Base-by-base conservation (phyloP, 2,329 filamentous ascomycete genomes). In the Conoideocrella luteorostrata region DNA sequence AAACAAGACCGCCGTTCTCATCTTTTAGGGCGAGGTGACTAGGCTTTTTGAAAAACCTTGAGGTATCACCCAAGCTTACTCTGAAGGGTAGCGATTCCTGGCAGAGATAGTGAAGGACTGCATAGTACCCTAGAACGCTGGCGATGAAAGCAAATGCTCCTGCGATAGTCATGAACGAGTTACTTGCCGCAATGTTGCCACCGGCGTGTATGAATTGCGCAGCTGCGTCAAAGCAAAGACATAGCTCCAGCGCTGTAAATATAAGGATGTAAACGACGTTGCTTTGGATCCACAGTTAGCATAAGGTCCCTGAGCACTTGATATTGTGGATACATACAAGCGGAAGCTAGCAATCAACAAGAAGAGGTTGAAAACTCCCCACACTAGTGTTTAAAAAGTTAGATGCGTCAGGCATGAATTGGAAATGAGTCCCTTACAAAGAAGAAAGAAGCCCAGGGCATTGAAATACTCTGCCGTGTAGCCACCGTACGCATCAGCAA, bases 111-210 rank as follows among this genome's bases (percentile, higher is more conserved):
- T 55, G 52, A 3, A 50, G 50, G 7, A 47, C 45, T 17, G 41
- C 49, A 33, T 59, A 59, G 30, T 52, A 59, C 2, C 56, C 57
- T 15, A 59, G 32, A 2, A 59, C 23, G 1, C 52, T 47, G 1
- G 57, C 50, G 3, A 59, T 33, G 18, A 59, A 58, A 0, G 49
- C 57, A 35, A 59, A 59, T 2, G 35, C 53, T 3, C 57, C 57
- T 0, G 51, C 50, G 1, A 49, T 48, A 12, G 49, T 51, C 47
- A 52, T 50, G 2, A 59, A n/a, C n/a, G n/a, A n/a, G n/a, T n/a
- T n/a, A n/a, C n/a, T n/a, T n/a, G n/a, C n/a, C n/a, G n/a, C n/a
- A n/a, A n/a, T n/a, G n/a, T n/a, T n/a, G n/a, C 56, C 56, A n/a
- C 58, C 56, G 2, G 56, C 57, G 17, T 48, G 43, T 4, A 49